Base-by-base conservation (phyloP, 1,139 yeast species). In the Geotrichum europaeum region DNA sequence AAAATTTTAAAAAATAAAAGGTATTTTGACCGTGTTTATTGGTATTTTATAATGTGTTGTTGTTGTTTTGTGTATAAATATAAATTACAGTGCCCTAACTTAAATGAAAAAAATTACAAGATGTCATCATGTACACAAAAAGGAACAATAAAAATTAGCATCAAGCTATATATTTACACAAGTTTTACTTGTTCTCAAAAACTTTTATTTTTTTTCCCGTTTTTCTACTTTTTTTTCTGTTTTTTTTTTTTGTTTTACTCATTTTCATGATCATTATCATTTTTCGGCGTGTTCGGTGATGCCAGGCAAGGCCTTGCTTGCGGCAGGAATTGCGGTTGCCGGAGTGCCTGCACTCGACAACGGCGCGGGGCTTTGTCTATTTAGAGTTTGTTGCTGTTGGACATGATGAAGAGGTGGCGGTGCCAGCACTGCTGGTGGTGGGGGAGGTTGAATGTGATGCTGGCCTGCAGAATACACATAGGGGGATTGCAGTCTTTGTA, bases 401-500 rank as follows among this genome's bases (percentile, higher is more conserved):
- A 18, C 45, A 28, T 25, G 56, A 36, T 34, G 53, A 9, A 20
- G 28, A 20, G 52, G 55, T 45, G 13, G 51, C 43, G 43, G 28
- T 15, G 25, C 53, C 36, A 40, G 18, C n/a, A 52, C 52, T 49
- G 53, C 24, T 49, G 57, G 50, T 3, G 57, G 30, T 25, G 40
- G 36, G 32, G 50, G 36, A 25, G 30, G 62, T 49, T 24, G 63
- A 6, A 25, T 56, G 4, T 36, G 64, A 28, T 22, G 58, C 43
- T 55, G 57, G 30, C 47, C 34, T 43, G 51, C 53, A 30, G 36
- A 40, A 49, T 54, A 45, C 58, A 51, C 25, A 61, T 47, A 51
- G 56, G 56, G 59, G 65, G 60, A 51, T 25, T 59, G 57, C 28
- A 53, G 55, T 40, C 56, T 40, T 30, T 63, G 59, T 25, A 58